A percentile compares a stretch with the other conserved stretches of the same genome.
phyloP scores from a whole-genome alignment of 2,329 filamentous ascomycete genomes.

The Apiospora kogelbergensis region DNA sequence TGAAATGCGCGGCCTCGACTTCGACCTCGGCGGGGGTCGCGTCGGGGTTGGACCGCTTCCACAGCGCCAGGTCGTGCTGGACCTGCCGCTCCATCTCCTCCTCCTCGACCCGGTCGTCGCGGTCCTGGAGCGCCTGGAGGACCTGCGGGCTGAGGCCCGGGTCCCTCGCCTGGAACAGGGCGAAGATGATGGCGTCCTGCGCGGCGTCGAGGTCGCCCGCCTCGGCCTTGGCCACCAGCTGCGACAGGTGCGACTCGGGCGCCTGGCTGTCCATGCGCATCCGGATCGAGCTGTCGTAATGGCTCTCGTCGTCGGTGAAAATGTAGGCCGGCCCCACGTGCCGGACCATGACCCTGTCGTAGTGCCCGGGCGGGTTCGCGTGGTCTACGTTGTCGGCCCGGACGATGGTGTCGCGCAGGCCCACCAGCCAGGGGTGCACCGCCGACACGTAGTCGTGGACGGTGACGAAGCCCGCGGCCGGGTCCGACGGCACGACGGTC shows the following conservation, averaged over 20 bases:
- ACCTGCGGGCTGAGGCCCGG: neutral
- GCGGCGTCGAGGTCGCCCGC: neutral
- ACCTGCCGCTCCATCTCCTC: neutral
- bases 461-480: neutral
- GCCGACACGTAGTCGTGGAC: slow-evolving; percentile 11
- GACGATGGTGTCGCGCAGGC: neutral
- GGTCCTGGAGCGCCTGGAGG: neutral
- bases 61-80: neutral
- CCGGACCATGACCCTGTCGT: neutral
- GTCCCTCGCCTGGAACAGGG: neutral
- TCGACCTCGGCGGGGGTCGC: neutral
- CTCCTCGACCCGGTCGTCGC: neutral
- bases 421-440: slow-evolving; percentile 11
- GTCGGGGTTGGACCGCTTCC: neutral
- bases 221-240: neutral
- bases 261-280: too few relatives aligned
- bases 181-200: neutral
- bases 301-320: neutral
- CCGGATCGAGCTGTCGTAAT: neutral
- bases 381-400: neutral
- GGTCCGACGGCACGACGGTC: neutral
- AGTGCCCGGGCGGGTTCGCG: neutral
- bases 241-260: neutral
- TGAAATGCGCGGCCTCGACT: neutral
- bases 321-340: neutral